These are phyloP conservation scores for Arthroderma sp. DNA, from an alignment of 2,329 filamentous ascomycete genomes.

Conservation along the genomic window DNA sequence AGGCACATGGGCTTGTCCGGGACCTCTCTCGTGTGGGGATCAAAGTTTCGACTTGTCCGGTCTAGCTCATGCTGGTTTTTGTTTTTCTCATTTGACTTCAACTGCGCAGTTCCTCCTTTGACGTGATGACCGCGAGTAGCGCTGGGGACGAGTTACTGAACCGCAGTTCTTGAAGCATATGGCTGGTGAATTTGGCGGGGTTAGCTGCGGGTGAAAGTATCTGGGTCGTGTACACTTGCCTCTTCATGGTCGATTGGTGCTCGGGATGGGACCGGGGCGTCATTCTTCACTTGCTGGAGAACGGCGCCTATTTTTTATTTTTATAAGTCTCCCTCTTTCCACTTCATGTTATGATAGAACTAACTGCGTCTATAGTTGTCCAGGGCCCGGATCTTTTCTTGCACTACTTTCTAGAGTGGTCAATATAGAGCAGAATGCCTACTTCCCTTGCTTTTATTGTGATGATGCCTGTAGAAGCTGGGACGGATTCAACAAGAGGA, in stretches of 20 bases:
- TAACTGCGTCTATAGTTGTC: slow-evolving; percentile 17
- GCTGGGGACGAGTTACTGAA: no score
- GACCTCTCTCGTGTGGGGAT: slow-evolving; percentile 89
- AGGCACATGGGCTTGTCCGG: slow-evolving; percentile 33
- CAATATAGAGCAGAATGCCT: no score
- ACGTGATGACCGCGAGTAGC: not conserved
- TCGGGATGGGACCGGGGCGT: no score
- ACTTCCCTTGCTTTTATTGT: no score
- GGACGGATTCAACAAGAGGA: no score
- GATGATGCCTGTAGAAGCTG: no score
- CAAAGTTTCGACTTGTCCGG: slow-evolving; percentile 88
- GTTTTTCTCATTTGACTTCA: slow-evolving; percentile 4
- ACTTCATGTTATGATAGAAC: slow-evolving; percentile 9
- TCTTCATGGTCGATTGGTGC: no score
- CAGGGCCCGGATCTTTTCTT: no score
- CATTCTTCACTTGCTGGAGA: slow-evolving; percentile 13
- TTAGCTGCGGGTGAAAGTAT: not conserved
- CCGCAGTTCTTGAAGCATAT: not conserved
- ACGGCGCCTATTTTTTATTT: slow-evolving; percentile 18
- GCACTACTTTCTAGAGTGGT: no score
- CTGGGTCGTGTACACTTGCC: not conserved
- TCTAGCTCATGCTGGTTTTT: slow-evolving; percentile 20
- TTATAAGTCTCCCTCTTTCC: slow-evolving; percentile 24
- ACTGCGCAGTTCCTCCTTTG: slow-evolving; percentile 4
- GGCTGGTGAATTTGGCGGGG: slow-evolving; percentile 13